These are phyloP conservation scores for Microbotryum silenes-acaulis DNA, from an alignment of 1,284 basidiomycete genomes.

Conservation along the genomic window DNA sequence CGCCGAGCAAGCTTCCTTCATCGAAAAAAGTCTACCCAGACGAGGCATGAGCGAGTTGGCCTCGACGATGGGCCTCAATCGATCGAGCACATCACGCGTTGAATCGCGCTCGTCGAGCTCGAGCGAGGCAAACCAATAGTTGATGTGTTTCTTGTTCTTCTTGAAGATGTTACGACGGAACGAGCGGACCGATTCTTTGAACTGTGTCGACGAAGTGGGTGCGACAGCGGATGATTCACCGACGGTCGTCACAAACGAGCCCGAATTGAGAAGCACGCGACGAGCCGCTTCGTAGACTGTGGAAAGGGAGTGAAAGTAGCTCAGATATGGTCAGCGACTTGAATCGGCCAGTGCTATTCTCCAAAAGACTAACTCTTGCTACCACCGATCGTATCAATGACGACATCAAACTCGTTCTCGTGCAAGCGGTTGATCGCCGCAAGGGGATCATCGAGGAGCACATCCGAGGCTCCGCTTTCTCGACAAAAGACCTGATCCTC, in stretches of 20 bases:
- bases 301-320: background rate
- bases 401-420: constrained; percentile 42
- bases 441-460: constrained; percentile 42
- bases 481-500: constrained; percentile 40
- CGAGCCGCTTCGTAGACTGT: constrained; percentile 43
- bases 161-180: constrained; percentile 42
- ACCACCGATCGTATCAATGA: constrained; percentile 34
- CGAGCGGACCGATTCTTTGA: constrained; percentile 33
- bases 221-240: constrained; percentile 41
- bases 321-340: constrained; percentile 18
- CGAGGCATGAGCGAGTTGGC: constrained; percentile 18
- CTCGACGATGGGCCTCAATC: constrained; percentile 23
- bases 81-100: constrained; percentile 23
- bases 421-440: constrained; percentile 42
- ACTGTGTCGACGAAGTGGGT: constrained; percentile 30
- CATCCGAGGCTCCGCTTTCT: constrained; percentile 43
- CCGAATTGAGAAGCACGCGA: constrained; percentile 40
- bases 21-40: constrained; percentile 15
- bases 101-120: constrained; percentile 25
- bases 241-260: constrained; percentile 35
- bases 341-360: constrained; percentile 10
- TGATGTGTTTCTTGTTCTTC: constrained; percentile 42
- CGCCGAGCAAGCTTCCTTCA: constrained; percentile 23
- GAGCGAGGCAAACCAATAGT: constrained; percentile 36
- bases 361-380: constrained; percentile 14